phyloP scores from a whole-genome alignment of 2,329 filamentous ascomycete species.

The Akanthomyces dipterigenus region DNA sequence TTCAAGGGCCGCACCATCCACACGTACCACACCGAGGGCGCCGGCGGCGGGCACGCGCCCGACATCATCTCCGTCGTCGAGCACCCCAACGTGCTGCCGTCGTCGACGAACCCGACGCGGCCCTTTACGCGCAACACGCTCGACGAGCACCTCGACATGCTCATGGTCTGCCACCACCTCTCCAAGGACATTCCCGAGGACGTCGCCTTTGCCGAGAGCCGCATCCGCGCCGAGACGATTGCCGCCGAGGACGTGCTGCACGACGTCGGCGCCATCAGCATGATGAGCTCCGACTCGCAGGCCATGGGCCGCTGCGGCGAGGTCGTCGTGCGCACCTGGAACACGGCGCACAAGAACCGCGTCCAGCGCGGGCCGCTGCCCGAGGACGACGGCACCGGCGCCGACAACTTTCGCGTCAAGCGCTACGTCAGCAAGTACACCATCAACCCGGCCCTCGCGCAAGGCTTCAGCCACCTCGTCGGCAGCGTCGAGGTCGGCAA shows the following conservation, averaged over 20 bases:
- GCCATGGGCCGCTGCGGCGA: constrained; percentile 96
- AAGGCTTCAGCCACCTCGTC: constrained; percentile 82
- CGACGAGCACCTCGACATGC: constrained; percentile 95
- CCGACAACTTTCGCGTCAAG: constrained; percentile 89
- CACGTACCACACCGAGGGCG: constrained; percentile 95
- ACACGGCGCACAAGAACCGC: constrained; percentile 97
- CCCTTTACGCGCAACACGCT: constrained; percentile 89
- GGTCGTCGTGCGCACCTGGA: constrained; percentile 89
- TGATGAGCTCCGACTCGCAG: constrained; percentile 95
- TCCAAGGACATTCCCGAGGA: constrained; percentile 92
- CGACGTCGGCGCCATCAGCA: constrained; percentile 89
- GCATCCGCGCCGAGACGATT: constrained; percentile 93
- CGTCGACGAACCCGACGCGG: constrained; percentile 74
- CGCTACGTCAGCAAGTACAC: constrained; percentile 94
- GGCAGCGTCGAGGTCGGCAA: constrained; percentile 87
- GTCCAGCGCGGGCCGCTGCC: constrained; percentile 67
- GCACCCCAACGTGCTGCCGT: constrained; percentile 70
- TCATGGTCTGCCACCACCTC: constrained; percentile 96
- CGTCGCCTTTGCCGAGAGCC: constrained; percentile 88
- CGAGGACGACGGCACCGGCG: constrained; percentile 71
- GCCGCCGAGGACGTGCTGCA: constrained; percentile 94
- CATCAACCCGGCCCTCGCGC: constrained; percentile 84
- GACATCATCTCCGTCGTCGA: constrained; percentile 95
- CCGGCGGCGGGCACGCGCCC: constrained; percentile 88
- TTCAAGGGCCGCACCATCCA: constrained; percentile 86